Evolutionary conservation across 2,329 filamentous ascomycete species (phyloP), one percentile per base, ranked within the genome.

Genomic region (Penicillium sp.): DNA sequence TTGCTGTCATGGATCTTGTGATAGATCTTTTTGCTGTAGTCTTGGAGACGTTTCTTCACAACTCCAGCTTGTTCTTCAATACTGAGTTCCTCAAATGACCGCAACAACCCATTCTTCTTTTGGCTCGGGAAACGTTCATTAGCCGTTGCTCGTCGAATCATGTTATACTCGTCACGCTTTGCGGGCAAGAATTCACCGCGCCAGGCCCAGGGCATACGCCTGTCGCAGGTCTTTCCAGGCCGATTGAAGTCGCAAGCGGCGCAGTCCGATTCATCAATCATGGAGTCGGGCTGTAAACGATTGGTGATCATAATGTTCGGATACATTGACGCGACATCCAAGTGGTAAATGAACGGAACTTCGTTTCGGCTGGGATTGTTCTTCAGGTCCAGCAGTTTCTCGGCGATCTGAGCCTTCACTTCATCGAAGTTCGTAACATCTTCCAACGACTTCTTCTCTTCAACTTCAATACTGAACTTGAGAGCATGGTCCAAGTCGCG

Each of bases 231-330:
- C 78, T 99, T 99, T 35, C 95, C 95, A 0, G 95, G 95, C 46
- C 95, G 84, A 67, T 99, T 99, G 82, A 99, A 99, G 74, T 99
- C 96, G 76, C 96, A 99, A 11, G 95, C 93, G 2, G 95, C 95
- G 70, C 96, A 99, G 69, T 96, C 92, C 0, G 93, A 91, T 73
- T 99, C 96, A 50, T 94, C 83, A 55, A 99, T 96, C 92, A 99
- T 96, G n/a, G 95, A 98, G 75, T 99, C 95, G 0, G 95, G 95
- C 68, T 99, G 95, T 49, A 99, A 78, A 74, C 95, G 90, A 75
- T 99, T 99, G 1, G 95, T 99, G 2, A 96, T 99, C 96, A 99
- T 99, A 75, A 99, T 99, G 76, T 99, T 99, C 10, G 95, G 95
- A 74, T 99, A 99, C 95, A 99, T 99, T 60, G 95, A 97, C 18